Conservation (phyloP, 2,329 filamentous ascomycete species). For the Botrytis fragariae region DNA sequence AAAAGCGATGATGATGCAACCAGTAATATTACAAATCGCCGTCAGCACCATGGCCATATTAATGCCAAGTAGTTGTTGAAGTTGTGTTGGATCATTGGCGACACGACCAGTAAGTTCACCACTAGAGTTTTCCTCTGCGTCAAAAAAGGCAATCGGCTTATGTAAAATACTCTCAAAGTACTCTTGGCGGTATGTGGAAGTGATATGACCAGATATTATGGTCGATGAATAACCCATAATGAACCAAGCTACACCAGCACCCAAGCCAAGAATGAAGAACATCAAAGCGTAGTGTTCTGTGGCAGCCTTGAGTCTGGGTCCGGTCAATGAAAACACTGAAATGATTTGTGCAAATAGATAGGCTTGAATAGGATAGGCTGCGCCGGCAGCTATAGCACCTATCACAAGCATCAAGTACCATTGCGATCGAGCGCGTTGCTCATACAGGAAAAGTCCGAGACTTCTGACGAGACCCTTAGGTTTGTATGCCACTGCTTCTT, state of each 20-base stretch:
- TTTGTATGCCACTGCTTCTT: slow-evolving; percentile 37
- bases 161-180: slow-evolving; percentile 47
- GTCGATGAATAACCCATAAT: slow-evolving; percentile 42
- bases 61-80: slow-evolving; percentile 50
- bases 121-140: slow-evolving; percentile 46
- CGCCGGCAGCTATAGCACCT: slow-evolving; percentile 38
- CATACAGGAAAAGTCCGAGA: slow-evolving; percentile 55
- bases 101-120: slow-evolving; percentile 48
- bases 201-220: slow-evolving; percentile 35
- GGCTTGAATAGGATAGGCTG: slow-evolving; percentile 41
- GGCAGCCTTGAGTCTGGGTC: slow-evolving; percentile 26
- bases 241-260: slow-evolving; percentile 40
- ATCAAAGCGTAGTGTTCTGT: slow-evolving; percentile 50
- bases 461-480: slow-evolving; percentile 45
- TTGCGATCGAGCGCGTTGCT: slow-evolving; percentile 52
- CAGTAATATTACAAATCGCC: slow-evolving; percentile 63
- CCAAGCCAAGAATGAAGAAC: slow-evolving; percentile 48
- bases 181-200: slow-evolving; percentile 42
- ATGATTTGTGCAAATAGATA: slow-evolving; percentile 40
- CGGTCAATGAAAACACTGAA: slow-evolving; percentile 32
- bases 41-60: slow-evolving; percentile 56
- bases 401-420: slow-evolving; percentile 51
- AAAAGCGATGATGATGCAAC: slow-evolving; percentile 65
- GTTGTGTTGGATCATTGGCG: slow-evolving; percentile 48
- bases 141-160: slow-evolving; percentile 45